phyloP scores from a whole-genome alignment of 768 basidiomycete species.

The Saitozyma sp. region DNA sequence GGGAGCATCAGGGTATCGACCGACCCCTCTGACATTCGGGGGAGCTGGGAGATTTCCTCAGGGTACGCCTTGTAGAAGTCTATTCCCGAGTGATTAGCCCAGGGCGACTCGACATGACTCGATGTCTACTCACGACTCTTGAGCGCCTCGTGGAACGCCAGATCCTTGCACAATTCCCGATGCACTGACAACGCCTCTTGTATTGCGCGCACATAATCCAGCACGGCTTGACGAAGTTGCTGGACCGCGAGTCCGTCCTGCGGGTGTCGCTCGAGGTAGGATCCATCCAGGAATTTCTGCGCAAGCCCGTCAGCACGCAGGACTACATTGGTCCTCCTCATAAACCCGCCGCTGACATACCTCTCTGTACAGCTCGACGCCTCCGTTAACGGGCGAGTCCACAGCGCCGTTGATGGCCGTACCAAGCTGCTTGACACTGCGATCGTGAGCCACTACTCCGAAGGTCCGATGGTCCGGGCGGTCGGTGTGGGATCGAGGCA shows the following conservation, averaged over 20 bases:
- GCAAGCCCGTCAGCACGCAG: conserved; percentile 1
- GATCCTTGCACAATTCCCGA: conserved; percentile 80
- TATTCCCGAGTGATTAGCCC: conserved; percentile 9
- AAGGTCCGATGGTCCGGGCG: not conserved
- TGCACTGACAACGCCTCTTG: conserved; percentile 83
- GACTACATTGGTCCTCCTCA: not conserved
- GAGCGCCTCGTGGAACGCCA: conserved; percentile 87
- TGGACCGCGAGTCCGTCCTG: conserved; percentile 71
- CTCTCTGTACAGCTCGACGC: conserved; percentile 73
- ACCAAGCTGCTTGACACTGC: conserved; percentile 69
- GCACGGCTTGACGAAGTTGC: conserved; percentile 67
- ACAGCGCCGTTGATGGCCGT: conserved; percentile 85
- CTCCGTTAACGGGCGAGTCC: conserved; percentile 75
- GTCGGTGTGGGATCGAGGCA: not conserved
- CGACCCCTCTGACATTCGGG: conserved; percentile 7
- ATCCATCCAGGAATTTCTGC: conserved; percentile 67
- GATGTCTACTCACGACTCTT: conserved; percentile 55
- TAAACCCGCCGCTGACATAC: conserved; percentile 15
- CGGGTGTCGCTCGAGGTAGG: conserved; percentile 68
- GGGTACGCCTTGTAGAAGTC: conserved; percentile 39
- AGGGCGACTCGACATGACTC: not conserved
- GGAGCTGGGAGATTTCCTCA: conserved; percentile 29
- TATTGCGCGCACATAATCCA: conserved; percentile 68
- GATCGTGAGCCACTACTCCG: not conserved
- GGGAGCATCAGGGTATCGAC: not conserved